These are phyloP conservation scores for Gnetum montanum DNA, from an alignment of 75 land plant species.

Conservation along the genomic window DNA sequence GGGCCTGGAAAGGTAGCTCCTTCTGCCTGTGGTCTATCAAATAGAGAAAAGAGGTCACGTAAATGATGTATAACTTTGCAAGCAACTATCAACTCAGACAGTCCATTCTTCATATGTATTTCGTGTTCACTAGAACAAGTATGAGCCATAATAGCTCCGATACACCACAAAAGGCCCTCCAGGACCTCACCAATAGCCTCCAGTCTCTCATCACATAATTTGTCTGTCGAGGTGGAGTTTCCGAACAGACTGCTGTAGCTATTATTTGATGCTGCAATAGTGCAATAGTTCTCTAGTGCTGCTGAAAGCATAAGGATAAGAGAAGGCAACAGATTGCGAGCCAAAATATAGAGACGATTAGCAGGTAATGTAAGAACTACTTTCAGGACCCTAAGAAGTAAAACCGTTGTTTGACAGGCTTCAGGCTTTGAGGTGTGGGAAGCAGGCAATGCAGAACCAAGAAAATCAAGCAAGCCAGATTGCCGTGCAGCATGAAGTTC, in stretches of 20 bases:
- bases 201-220: slow-evolving; percentile 39
- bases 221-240: slow-evolving; percentile 17
- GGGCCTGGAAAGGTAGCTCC: slow-evolving; percentile 88
- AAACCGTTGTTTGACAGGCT: slow-evolving; percentile 66
- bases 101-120: slow-evolving; percentile 73
- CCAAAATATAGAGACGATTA: slow-evolving; percentile 76
- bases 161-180: slow-evolving; percentile 64
- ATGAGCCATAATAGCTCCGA: slow-evolving; percentile 55
- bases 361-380: slow-evolving; percentile 51
- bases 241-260: slow-evolving; percentile 13
- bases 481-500: slow-evolving; percentile 89
- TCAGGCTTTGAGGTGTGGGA: slow-evolving; percentile 92
- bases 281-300: slow-evolving; percentile 80
- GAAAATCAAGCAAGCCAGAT: slow-evolving; percentile 85
- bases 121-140: slow-evolving; percentile 41
- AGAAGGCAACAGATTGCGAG: slow-evolving; percentile 81
- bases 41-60: slow-evolving; percentile 82
- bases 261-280: slow-evolving; percentile 51
- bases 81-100: slow-evolving; percentile 60
- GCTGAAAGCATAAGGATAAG: slow-evolving; percentile 81
- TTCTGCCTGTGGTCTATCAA: slow-evolving; percentile 87
- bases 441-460: slow-evolving; percentile 82
- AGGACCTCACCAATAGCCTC: slow-evolving; percentile 66
- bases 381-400: slow-evolving; percentile 50
- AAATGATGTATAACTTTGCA: slow-evolving; percentile 79